Percentiles rank a stretch among this genome's conserved stretches.
Conservation (phyloP, 1,139 yeast species). For the Candida glucosophila region DNA sequence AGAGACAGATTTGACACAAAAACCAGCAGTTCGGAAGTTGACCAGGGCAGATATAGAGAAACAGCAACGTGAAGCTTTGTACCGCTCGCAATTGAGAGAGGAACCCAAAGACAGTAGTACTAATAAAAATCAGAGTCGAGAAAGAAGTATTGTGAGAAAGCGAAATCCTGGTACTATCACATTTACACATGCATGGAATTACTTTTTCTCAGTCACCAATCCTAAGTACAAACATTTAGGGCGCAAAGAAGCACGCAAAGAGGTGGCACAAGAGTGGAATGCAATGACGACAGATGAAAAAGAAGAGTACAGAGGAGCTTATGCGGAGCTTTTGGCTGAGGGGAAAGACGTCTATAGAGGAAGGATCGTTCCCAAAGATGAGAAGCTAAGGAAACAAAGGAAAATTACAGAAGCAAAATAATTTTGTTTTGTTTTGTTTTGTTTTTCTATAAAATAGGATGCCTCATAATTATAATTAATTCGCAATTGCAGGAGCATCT, state of each 20-base stretch:
- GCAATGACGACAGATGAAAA: constrained; percentile 15
- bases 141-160: constrained; percentile 3
- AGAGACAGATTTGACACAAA: constrained; percentile 5
- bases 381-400: constrained; percentile 10
- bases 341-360: constrained; percentile 28
- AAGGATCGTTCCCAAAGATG: constrained; percentile 14
- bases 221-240: constrained; percentile 7
- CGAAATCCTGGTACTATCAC: constrained; percentile 12
- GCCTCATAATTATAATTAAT: too few species aligned
- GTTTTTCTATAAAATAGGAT: too few species aligned
- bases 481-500: constrained; percentile 21
- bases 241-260: constrained; percentile 9
- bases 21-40: constrained; percentile 14
- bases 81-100: constrained; percentile 15
- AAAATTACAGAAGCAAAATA: constrained; percentile 4
- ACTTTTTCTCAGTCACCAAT: constrained; percentile 15
- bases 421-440: too few species aligned
- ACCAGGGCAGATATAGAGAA: constrained; percentile 11
- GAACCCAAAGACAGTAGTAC: constrained; percentile 1
- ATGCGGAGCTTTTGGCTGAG: constrained; percentile 15
- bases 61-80: constrained; percentile 13
- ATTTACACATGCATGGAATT: constrained; percentile 29
- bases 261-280: constrained; percentile 20
- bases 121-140: constrained; percentile 2
- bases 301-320: constrained; percentile 17